Evolutionary conservation across 2,329 filamentous ascomycete genomes (phyloP), one percentile per base, ranked within the genome.

Genomic region (Colletotrichum liaoningense): DNA sequence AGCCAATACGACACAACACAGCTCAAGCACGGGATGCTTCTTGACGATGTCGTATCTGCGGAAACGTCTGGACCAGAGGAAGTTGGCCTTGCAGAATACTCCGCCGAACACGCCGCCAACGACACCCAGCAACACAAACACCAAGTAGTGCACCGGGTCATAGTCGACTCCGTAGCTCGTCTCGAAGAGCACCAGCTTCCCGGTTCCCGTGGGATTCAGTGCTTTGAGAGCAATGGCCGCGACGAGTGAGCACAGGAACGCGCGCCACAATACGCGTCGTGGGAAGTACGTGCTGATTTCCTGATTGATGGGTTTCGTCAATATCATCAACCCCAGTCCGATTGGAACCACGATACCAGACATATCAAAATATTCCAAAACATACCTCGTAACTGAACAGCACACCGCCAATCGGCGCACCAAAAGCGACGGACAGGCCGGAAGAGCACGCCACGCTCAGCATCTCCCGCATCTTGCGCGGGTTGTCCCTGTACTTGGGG

Each of bases 201-300:
- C 89, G 0, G 89, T 91, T 1, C 88, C 88, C 1, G 84, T 90
- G 0, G 89, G 89, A 76, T 91, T 90, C n/a, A 91, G 82, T 3
- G 85, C 85, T 76, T 87, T 89, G 26, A 91, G 81, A 4, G 88
- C 83, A 59, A 90, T 85, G 0, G 89, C 89, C 0, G 89, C 89
- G 54, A 84, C 83, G 5, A 91, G 79, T 0, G 87, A 90, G 79
- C 89, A 91, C 26, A 91, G 81, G 74, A 91, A 91, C 0, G 89
- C 87, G 59, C 86, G 81, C 88, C 88, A 91, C 3, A 92, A 83
- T 30, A 80, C 80, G 74, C 88, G 89, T 2, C 88, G 82, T 0
- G 89, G 89, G 66, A 91, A 91, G 72, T 90, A 90, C 0, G 88
- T 91, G 74, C 84, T 87, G 74, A 91, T 90, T 80, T 91, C 89